These are phyloP conservation scores for Kodamaea plutei DNA, from an alignment of 1,139 yeast genomes.

Conservation along the genomic window DNA sequence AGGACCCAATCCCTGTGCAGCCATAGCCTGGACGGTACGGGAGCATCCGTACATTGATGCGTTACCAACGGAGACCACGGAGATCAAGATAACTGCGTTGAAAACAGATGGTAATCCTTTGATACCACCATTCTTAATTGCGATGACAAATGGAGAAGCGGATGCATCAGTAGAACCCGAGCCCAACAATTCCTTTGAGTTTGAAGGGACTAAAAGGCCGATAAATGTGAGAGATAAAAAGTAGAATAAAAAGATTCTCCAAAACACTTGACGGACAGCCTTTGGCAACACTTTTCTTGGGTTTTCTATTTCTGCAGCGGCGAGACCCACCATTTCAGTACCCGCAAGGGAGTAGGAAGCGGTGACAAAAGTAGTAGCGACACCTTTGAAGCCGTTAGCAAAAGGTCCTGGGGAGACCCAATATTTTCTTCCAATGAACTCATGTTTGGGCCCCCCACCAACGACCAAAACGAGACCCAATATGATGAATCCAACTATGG, in stretches of 20 bases:
- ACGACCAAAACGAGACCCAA: constrained; percentile 37
- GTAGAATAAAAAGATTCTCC: constrained; percentile 42
- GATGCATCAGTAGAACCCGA: constrained; percentile 22
- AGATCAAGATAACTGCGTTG: constrained; percentile 38
- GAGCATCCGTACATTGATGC: constrained; percentile 45
- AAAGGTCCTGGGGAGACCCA: constrained; percentile 47
- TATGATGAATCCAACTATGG: constrained; percentile 41
- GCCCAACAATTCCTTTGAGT: constrained; percentile 28
- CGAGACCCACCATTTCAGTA: constrained; percentile 75
- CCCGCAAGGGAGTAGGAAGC: constrained; percentile 90
- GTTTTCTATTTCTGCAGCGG: constrained; percentile 79
- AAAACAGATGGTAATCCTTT: constrained; percentile 40
- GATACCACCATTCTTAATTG: constrained; percentile 40
- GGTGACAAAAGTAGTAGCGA: constrained; percentile 74
- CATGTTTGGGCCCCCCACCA: constrained; percentile 43
- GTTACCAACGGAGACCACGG: constrained; percentile 43
- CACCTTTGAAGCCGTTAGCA: constrained; percentile 68
- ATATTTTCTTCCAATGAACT: constrained; percentile 54
- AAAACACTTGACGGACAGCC: constrained; percentile 42
- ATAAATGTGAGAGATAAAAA: constrained; percentile 36
- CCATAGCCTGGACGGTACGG: constrained; percentile 38
- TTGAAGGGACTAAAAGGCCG: constrained; percentile 35
- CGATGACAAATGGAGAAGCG: constrained; percentile 44
- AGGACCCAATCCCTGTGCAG: constrained; percentile 42
- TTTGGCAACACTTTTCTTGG: constrained; percentile 46